Evolutionary conservation across 371 early-diverging fungal species (phyloP), one percentile per base, ranked within the genome.

Genomic region (Mortierella sp.): DNA sequence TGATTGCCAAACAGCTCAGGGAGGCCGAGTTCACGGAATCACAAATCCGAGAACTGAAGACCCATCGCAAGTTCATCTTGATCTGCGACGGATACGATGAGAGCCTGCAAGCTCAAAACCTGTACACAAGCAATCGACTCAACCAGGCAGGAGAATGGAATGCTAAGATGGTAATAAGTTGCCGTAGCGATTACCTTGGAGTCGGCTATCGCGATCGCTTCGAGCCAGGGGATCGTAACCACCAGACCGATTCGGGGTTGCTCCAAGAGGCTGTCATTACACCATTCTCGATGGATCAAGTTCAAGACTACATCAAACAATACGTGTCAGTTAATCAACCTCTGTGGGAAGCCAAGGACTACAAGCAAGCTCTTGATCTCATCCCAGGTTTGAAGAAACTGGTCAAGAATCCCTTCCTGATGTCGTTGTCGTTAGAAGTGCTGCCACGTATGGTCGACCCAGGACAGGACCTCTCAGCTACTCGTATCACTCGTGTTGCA

Each of bases 1-100:
- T 64, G 41, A 42, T 64, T 12, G 38, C 4, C 3, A 42, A 62
- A 21, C 64, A 55, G 1, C 24, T 55, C 3, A 38, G 6, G 26
- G 31, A n/a, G 14, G 5, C 19, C 1, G 16, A 13, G 19, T 63
- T 63, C 13, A 31, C 64, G 6, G 49, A 63, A 3, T 31, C 13
- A 0, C 47, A 63, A 16, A 64, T 56, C 19, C 49, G 48, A 41
- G 56, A 54, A 13, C 14, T 64, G 10, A 47, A 34, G 31, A 19
- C 9, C 30, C 6, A 28, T 3, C 64, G 56, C 1, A 28, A 41
- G 18, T 49, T 64, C 21, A 48, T 64, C n/a, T 13, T 64, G 16
- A 49, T 64, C 23, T 56, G 54, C 18, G 64, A 64, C 30, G 54
- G 55, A 3, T 64, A 64, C 16, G 64, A 64, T 19, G 64, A 64